Base-by-base conservation (phyloP, 495 filamentous ascomycete species). In the Neurospora pannonica region DNA sequence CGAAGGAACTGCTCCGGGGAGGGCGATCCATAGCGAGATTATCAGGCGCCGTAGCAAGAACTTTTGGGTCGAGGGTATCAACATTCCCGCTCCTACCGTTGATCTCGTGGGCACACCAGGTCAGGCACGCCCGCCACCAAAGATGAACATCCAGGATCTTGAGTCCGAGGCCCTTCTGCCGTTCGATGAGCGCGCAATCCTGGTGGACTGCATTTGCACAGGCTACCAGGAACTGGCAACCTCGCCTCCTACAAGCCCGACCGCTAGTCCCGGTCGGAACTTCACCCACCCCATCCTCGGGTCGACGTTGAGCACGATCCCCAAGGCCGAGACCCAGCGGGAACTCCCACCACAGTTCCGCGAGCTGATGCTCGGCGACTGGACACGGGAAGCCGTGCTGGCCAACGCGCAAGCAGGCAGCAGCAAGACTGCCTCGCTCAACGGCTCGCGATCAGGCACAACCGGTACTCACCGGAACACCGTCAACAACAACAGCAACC, bases 1-100 rank as follows among this genome's bases (percentile, higher is more conserved):
- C 75, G 90, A 94, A 48, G 85, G 86, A 11, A 89, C 90, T 0
- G 81, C 83, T 17, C 84, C 92, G 39, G 94, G 93, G 11, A 85
- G 86, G 60, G 89, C 88, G 13, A 90, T 98, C 38, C 87, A 90
- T 72, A 89, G 86, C 67, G 95, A 97, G 80, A 91, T 97, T 71
- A 85, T 89, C 39, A 88, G 90, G 70, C 87, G 95, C 48, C 90
- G 89, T 78, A 87, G 85, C 72, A 89, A 91, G 75, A 83, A 89
- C 54, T 86, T 95, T 43, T 98, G 95, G 95, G 85, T 95, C 6
- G 86, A 91, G 37, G 87, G 85, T n/a, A 84, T 97, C 48, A 86
- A 89, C 72, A 81, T 96, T 5, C 84, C 95, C 6, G 81, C 94
- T 5, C 93, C 93, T 0, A 76, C 84, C 4, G 72, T 88, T 4